phyloP scores from a whole-genome alignment of 1,284 basidiomycete species.

The Puccinia horiana region DNA sequence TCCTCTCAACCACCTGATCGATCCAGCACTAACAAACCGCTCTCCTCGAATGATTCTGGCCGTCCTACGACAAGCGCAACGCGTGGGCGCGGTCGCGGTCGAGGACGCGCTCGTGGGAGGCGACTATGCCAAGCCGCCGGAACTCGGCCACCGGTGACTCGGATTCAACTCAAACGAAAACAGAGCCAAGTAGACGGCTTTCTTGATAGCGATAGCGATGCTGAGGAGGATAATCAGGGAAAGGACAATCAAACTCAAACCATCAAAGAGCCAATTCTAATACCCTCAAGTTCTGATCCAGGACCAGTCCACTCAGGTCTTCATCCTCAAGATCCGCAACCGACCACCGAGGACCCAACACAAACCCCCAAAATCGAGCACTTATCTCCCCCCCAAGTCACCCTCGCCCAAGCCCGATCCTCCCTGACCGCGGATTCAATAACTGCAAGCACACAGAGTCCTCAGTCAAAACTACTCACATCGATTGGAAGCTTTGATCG shows the following conservation, averaged over 20 bases:
- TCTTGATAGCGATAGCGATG: not conserved
- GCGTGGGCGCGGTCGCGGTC: not conserved
- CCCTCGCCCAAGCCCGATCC: too few species aligned
- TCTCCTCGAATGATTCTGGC: not conserved
- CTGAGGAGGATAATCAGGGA: not conserved
- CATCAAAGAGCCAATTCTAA: not conserved
- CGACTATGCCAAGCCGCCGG: not conserved
- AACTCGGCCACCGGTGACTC: not conserved
- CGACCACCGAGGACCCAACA: not conserved
- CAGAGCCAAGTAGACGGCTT: not conserved
- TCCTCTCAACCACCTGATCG: not conserved
- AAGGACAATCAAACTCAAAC: not conserved
- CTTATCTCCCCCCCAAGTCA: not conserved
- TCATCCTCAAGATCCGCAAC: not conserved
- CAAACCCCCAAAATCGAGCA: not conserved
- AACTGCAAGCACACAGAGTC: not conserved
- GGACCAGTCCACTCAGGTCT: not conserved
- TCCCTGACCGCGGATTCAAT: not conserved
- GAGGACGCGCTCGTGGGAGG: slow-evolving; percentile 8
- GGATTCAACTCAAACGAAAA: slow-evolving; percentile 2
- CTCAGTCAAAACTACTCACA: slow-evolving; percentile 3
- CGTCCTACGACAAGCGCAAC: not conserved
- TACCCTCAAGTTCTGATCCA: not conserved
- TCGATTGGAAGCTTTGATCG: slow-evolving; percentile 19
- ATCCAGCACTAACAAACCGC: not conserved